Evolutionary conservation across 495 filamentous ascomycete genomes (phyloP).

Genomic region (Talaromyces stipitatus): DNA sequence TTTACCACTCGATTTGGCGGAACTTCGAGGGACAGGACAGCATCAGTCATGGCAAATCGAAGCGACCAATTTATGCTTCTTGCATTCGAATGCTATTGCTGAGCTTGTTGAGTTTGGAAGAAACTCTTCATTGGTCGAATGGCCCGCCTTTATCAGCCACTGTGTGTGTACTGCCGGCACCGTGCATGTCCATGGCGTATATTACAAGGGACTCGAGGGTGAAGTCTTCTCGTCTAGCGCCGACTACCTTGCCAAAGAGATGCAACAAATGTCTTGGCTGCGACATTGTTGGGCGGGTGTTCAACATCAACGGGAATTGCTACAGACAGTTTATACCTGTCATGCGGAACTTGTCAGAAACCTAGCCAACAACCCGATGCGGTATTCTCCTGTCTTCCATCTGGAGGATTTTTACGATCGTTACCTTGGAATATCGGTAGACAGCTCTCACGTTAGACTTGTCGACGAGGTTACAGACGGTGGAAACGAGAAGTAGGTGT

Average conservation of each 20-base stretch:
- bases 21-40: constrained; percentile 68
- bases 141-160: constrained; percentile 76
- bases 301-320: constrained; percentile 68
- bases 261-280: constrained; percentile 69
- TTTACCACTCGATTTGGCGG: constrained; percentile 71
- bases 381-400: constrained; percentile 71
- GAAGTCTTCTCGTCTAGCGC: constrained; percentile 58
- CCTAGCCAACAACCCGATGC: constrained; percentile 53
- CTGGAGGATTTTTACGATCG: constrained; percentile 83
- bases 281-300: constrained; percentile 68
- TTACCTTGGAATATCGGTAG: constrained; percentile 49
- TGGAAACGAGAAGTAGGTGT: constrained; percentile 6
- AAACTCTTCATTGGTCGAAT: constrained; percentile 58
- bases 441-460: constrained; percentile 49
- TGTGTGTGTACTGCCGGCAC: constrained; percentile 77
- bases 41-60: constrained; percentile 90
- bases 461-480: constrained; percentile 29
- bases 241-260: constrained; percentile 67
- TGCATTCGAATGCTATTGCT: constrained; percentile 79
- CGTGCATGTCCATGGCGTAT: constrained; percentile 76
- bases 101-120: constrained; percentile 74
- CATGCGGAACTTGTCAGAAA: constrained; percentile 69
- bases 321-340: constrained; percentile 63
- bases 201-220: constrained; percentile 60
- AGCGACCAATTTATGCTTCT: constrained; percentile 77